phyloP scores from a whole-genome alignment of 2,329 filamentous ascomycete species.

The Arthrobotrys sphaeroides region DNA sequence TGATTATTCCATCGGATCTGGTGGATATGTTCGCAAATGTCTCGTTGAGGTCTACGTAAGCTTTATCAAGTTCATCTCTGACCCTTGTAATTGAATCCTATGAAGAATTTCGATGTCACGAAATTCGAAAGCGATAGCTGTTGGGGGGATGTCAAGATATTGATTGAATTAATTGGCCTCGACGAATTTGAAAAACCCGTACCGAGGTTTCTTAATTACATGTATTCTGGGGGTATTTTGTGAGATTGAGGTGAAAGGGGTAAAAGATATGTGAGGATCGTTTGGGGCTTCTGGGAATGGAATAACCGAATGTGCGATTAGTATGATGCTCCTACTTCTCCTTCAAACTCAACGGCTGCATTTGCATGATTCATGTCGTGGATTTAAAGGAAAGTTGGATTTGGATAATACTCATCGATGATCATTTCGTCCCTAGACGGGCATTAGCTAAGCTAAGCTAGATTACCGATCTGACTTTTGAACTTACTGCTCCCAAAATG shows the following conservation, averaged over 20 bases:
- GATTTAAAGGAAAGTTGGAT: not conserved
- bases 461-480: not conserved
- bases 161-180: too few relatives aligned
- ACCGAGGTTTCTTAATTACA: too few relatives aligned
- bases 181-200: too few relatives aligned
- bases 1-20: too few relatives aligned
- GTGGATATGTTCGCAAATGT: too few relatives aligned
- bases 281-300: not conserved
- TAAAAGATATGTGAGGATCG: not conserved
- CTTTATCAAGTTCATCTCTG: too few relatives aligned
- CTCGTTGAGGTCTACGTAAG: too few relatives aligned
- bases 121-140: too few relatives aligned
- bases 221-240: too few relatives aligned
- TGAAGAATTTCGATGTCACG: too few relatives aligned
- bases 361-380: not conserved
- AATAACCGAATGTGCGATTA: not conserved
- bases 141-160: too few relatives aligned
- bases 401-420: not conserved
- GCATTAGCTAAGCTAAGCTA: not conserved
- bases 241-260: not conserved
- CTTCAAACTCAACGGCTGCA: not conserved
- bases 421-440: slow-evolving; percentile 33
- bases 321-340: not conserved
- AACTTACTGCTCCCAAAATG: slow-evolving; percentile 24
- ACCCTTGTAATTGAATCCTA: too few relatives aligned